Percentiles rank a stretch among this genome's conserved stretches.
phyloP scores from a whole-genome alignment of 495 filamentous ascomycete species.

The Aspergillus nidulans region DNA sequence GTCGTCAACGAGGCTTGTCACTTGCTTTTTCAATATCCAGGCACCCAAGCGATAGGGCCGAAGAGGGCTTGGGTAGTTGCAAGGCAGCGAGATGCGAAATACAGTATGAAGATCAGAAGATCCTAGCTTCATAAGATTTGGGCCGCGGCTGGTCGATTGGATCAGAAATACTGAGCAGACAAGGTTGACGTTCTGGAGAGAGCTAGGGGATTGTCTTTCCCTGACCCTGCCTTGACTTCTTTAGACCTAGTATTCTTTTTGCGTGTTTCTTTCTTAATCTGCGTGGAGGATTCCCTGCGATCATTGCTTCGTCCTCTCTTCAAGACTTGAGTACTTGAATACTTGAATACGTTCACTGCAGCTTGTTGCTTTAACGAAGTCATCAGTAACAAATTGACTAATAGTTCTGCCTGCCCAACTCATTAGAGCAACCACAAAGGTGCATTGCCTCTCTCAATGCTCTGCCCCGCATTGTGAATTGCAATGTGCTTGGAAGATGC shows the following conservation, averaged over 20 bases:
- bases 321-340: too few species aligned
- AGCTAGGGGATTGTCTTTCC: slow-evolving; percentile 13
- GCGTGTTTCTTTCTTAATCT: neutral
- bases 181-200: slow-evolving; percentile 10
- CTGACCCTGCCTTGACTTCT: neutral
- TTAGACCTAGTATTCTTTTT: neutral
- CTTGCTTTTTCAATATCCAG: neutral
- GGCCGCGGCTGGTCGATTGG: slow-evolving; percentile 4
- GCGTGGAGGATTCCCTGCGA: too few species aligned
- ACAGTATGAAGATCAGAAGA: neutral
- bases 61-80: neutral
- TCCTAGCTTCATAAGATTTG: neutral
- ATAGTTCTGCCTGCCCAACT: too few species aligned
- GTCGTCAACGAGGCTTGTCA: slow-evolving; percentile 6
- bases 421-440: neutral
- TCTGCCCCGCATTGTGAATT: neutral
- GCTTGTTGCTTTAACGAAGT: neutral
- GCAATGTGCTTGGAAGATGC: too few species aligned
- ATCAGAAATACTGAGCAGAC: neutral
- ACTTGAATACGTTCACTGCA: neutral
- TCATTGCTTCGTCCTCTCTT: too few species aligned
- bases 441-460: neutral
- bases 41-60: slow-evolving; percentile 1
- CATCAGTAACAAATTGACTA: too few species aligned
- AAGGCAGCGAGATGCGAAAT: neutral